A percentile compares a stretch with the other conserved stretches of the same genome.
Conservation (phyloP, 192 early-diverging fungal genomes). For the Gaertneriomyces semiglobifer region DNA sequence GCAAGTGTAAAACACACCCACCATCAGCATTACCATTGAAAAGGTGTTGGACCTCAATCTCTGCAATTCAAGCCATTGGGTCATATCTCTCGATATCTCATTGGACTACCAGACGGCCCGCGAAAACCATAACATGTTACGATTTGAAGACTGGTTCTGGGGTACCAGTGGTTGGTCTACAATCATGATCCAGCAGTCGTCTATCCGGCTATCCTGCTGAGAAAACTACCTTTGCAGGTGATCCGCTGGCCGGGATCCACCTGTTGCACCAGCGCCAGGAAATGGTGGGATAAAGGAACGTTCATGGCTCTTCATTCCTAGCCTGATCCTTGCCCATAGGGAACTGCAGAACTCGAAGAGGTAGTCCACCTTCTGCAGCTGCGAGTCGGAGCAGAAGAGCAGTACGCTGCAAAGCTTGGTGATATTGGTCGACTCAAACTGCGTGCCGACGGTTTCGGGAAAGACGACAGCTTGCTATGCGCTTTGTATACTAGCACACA, state of each 20-base stretch:
- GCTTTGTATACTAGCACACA: slow-evolving; percentile 28
- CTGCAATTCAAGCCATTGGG: too few species aligned
- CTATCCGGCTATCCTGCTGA: not conserved
- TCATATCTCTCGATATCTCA: too few species aligned
- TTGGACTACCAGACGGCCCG: too few species aligned
- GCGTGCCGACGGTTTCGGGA: slow-evolving; percentile 19
- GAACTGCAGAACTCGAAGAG: slow-evolving; percentile 39
- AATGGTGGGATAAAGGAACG: slow-evolving; percentile 15
- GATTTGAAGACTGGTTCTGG: slow-evolving; percentile 48
- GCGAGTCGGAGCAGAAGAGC: slow-evolving; percentile 34
- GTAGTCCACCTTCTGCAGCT: not conserved
- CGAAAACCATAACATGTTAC: slow-evolving; percentile 11
- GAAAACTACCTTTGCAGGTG: slow-evolving; percentile 10
- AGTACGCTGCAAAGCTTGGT: slow-evolving; percentile 35
- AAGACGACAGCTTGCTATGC: slow-evolving; percentile 26
- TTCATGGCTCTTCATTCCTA: slow-evolving; percentile 11
- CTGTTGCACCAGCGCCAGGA: slow-evolving; percentile 31
- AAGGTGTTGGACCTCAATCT: too few species aligned
- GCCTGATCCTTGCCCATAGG: slow-evolving; percentile 28
- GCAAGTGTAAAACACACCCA: too few species aligned
- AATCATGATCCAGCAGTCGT: too few species aligned
- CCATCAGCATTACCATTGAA: too few species aligned
- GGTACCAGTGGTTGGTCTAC: slow-evolving; percentile 30
- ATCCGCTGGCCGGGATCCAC: slow-evolving; percentile 29
- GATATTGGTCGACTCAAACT: slow-evolving; percentile 21